Base-by-base conservation (phyloP, 768 basidiomycete genomes). In the Punctularia strigosozonata region DNA sequence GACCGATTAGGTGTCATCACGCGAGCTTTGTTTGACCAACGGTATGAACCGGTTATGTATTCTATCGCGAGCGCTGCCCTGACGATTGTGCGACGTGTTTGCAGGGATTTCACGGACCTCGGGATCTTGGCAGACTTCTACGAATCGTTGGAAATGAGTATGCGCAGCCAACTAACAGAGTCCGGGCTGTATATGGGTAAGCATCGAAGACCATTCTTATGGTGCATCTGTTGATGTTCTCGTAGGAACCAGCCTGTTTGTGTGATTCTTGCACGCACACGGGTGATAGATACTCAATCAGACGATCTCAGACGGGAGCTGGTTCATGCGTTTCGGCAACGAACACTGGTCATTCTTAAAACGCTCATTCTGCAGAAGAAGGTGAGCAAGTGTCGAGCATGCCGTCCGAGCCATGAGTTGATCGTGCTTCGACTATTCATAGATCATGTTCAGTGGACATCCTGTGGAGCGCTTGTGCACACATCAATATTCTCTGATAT, bases 381-480 rank as follows among this genome's bases (percentile, higher is more conserved):
- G 65, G 92, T 91, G 19, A 34, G 19, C 33, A 49, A 40, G 68
- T 48, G 20, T n/a, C n/a, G n/a, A n/a, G n/a, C n/a, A n/a, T n/a
- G n/a, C n/a, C n/a, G n/a, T n/a, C n/a, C n/a, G n/a, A n/a, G n/a
- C n/a, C n/a, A n/a, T n/a, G n/a, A n/a, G n/a, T n/a, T n/a, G n/a
- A n/a, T n/a, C n/a, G 37, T 49, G 14, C 32, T 17, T 38, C 50
- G 31, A 52, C 26, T 14, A 12, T 19, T 20, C 4, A 36, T 52
- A 94, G 90, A 84, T 98, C 42, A 83, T 98, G 80, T 92, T 99
- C 58, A 95, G 75, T 51, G 92, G 92, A 5, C 88, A 94, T 52
- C 94, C 94, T 0, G 94, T 98, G 2, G 95, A 99, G 59, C 78
- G 80, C 33, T 62, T 99, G 15, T 97, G 94, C 62, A 97, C 91